phyloP scores from a whole-genome alignment of 2,329 filamentous ascomycete genomes.

The Thermothelomyces thermophilus region DNA sequence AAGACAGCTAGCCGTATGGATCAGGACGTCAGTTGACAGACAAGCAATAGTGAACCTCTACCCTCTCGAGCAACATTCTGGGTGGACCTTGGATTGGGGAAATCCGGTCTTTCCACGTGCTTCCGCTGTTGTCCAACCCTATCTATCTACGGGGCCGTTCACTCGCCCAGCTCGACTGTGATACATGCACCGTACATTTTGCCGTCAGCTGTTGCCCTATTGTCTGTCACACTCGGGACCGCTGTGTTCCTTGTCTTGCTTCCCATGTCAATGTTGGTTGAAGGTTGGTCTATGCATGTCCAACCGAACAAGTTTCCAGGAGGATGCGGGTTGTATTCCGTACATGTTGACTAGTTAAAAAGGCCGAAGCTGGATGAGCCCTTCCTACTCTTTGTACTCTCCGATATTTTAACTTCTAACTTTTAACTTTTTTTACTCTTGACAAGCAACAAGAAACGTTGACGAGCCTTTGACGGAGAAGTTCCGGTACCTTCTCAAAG shows the following conservation, averaged over 20 bases:
- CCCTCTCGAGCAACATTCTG: neutral
- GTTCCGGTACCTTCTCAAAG: neutral
- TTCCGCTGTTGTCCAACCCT: neutral
- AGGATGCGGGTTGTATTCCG: no score
- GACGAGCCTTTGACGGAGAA: no score
- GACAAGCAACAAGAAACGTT: no score
- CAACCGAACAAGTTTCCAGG: neutral
- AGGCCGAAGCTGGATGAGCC: no score
- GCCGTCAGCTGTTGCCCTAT: neutral
- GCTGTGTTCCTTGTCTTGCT: no score
- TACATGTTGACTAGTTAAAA: no score
- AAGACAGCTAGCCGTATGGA: no score
- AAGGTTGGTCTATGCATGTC: no score
- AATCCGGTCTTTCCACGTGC: slow-evolving; percentile 8
- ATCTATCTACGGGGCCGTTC: neutral
- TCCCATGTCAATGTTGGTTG: no score
- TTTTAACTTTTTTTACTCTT: no score
- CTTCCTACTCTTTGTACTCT: no score
- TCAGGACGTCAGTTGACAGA: neutral
- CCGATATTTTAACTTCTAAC: no score
- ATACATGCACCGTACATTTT: neutral
- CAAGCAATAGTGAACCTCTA: neutral
- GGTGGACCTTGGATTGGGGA: slow-evolving; percentile 14
- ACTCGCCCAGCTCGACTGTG: neutral
- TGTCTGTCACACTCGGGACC: neutral